Evolutionary conservation across 805 yeast species (phyloP).

Genomic region (Teunomyces tritomae): DNA sequence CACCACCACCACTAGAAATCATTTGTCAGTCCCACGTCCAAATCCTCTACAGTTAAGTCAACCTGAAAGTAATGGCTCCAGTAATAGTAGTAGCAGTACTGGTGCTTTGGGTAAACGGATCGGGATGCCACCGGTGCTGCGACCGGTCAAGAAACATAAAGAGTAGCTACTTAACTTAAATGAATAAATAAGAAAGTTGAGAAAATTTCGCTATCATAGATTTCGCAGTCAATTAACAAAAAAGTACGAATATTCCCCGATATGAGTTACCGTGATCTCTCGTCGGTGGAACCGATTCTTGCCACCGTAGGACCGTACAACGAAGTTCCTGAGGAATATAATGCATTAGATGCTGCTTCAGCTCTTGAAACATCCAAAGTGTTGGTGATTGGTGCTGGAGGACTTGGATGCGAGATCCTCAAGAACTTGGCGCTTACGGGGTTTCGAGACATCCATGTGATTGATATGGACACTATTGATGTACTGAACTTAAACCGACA

Average conservation of each 20-base stretch:
- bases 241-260: too few relatives aligned
- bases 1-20: background rate
- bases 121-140: conserved; percentile 34
- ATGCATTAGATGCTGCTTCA: conserved; percentile 15
- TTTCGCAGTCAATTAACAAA: background rate
- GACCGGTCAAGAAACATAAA: conserved; percentile 24
- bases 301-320: conserved; percentile 36
- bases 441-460: conserved; percentile 59
- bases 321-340: conserved; percentile 37
- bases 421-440: conserved; percentile 73
- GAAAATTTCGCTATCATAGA: background rate
- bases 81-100: too few relatives aligned
- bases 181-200: too few relatives aligned
- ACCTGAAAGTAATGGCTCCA: background rate
- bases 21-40: background rate
- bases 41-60: conserved; percentile 3
- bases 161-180: conserved; percentile 8
- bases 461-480: conserved; percentile 84
- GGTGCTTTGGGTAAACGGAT: conserved; percentile 24
- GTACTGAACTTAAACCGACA: conserved; percentile 75
- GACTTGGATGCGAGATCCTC: conserved; percentile 77
- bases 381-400: conserved; percentile 74
- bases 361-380: conserved; percentile 24
- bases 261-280: conserved; percentile 7
- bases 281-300: conserved; percentile 21